Evolutionary conservation across 345 rosid species (phyloP), one percentile per base, ranked within the genome.

Genomic region (Carallia pectinifolia): DNA sequence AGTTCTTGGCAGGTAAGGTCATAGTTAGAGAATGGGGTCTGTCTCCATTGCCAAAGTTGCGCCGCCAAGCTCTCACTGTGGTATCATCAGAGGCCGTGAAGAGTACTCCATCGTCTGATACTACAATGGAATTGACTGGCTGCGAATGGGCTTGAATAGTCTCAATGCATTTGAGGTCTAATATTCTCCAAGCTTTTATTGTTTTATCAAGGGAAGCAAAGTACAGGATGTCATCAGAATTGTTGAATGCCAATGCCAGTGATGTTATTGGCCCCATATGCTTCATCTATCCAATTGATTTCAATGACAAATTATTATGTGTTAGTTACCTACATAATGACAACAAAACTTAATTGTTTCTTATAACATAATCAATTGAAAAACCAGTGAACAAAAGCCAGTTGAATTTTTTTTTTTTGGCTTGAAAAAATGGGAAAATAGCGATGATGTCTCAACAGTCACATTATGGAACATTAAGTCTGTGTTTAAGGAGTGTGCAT

Each of bases 11-110:
- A 0, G 81, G 79, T 40, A 86, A 66, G 73, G 88, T 77, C 44
- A 71, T 31, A 40, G 66, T 48, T 27, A 86, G 86, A 1, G 80
- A 73, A 66, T 82, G 90, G 6, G 82, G 81, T 27, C 75, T 60
- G 40, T 77, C 73, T 1, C 77, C 80, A 8, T 72, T 53, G 40
- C 67, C 72, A 58, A 81, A 79, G 48, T 82, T 79, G 5, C 82
- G 67, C 17, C 79, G 80, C 23, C 87, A 84, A 0, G 76, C 86
- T 23, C 77, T 75, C 65, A 86, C 54, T 4, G 85, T 81, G 71
- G 86, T 84, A n/a, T 86, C 88, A 6, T 82, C 90, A 0, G 88
- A 86, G 72, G 87, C 88, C 0, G 87, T 82, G 86, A 73, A 86
- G 31, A 86, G 86, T 16, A 81, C 66, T 1, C 87, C 90, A 0